Evolutionary conservation across 2,329 filamentous ascomycete species (phyloP), one percentile per base, ranked within the genome.

Genomic region (Colletotrichum sp.): DNA sequence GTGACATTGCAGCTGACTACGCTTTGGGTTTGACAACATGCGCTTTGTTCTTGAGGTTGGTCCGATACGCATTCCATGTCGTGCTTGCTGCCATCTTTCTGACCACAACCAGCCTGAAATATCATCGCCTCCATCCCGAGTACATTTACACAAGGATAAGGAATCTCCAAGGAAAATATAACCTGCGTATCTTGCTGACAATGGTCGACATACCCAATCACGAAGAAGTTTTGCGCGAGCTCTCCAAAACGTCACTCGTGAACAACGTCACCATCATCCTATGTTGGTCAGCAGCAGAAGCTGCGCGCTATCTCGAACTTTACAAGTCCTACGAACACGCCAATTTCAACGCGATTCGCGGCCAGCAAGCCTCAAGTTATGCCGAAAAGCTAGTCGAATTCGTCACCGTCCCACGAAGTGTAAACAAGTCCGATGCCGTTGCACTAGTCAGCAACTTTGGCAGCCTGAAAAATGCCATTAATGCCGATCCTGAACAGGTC

Each of bases 131-230:
- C 68, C 97, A 99, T 82, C 97, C 97, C 1, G 97, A 99, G 85
- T 99, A 99, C 87, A 95, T 99, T 81, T 99, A 99, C 87, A 96
- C 94, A 28, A 94, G 97, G 73, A 98, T 99, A 79, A 93, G 94
- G 68, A 92, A 93, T 65, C 88, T 99, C 6, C 95, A 95, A 68
- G 95, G 95, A 67, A 95, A 95, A 85, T 99, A 98, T 87, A 94
- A 93, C 79, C 90, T 99, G 24, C 95, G 97, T 64, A 90, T 99
- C 68, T 87, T 99, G 32, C 90, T 99, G 65, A 93, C 94, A 24
- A 96, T 99, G 92, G 96, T 99, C 30, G 97, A 99, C 84, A 98
- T 99, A 68, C 92, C 94, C 28, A 98, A 98, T 82, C 97, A 99
- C 81, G 95, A 99, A 84, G 96, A 98, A 74, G 91, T 93, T 6